Base-by-base conservation (phyloP, 768 basidiomycete species). In the Boletus rufocinnamomeus region DNA sequence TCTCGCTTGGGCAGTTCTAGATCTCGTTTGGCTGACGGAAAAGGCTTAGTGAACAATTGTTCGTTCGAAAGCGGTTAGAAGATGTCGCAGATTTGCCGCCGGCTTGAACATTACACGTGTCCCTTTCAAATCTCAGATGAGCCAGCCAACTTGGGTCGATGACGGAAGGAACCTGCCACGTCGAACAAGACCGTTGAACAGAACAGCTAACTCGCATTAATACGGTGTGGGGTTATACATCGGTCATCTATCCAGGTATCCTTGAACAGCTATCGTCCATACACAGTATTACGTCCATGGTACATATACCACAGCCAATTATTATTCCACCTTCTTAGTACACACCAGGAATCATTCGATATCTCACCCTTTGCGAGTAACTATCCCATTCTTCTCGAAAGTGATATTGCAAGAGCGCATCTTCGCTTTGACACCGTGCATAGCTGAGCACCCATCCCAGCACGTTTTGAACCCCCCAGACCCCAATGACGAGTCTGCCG, bases 401-500 rank as follows among this genome's bases (percentile, higher is more conserved):
- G 10, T 17, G 62, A 14, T 23, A 46, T 17, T 51, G 54, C 56
- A 73, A 55, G 27, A 70, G 41, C n/a, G 35, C 58, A 11, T 73
- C 74, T 17, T 73, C 72, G 17, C 41, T 66, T 16, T 32, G 56
- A 30, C 71, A 60, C 21, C 76, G 69, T 25, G 60, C 65, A 28
- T 61, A 70, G 53, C 70, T 62, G 13, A 76, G 57, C 50, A 70
- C 72, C 54, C 67, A 68, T 4, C 40, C 34, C 2, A 71, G 48
- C 38, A 71, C 48, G 32, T 58, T 56, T 52, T 76, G 75, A 38
- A 62, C 23, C 10, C 48, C 47, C 76, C 75, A 75, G 21, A 71
- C 59, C 17, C 67, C 69, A 9, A 70, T 49, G 14, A 74, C 35
- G 0, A 54, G 0, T 45, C 50, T 48, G 2, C 71, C 70, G 1